phyloP scores from a whole-genome alignment of 2,329 filamentous ascomycete species.

The Alternaria ethzedia region DNA sequence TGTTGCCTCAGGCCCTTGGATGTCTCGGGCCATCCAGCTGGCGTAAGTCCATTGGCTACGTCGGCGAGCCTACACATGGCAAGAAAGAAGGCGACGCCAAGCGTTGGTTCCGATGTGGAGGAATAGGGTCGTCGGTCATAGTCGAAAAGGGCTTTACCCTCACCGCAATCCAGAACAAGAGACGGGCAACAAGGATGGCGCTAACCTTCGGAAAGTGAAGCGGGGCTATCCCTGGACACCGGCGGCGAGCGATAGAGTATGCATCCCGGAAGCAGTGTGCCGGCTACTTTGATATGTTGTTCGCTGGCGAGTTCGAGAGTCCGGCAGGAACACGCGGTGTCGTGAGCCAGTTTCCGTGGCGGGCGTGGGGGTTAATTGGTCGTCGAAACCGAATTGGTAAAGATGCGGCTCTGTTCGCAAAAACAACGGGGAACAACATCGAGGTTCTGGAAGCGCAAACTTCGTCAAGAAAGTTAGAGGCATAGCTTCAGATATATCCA shows the following conservation, averaged over 20 bases:
- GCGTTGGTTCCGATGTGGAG: neutral
- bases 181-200: neutral
- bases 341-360: neutral
- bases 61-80: neutral
- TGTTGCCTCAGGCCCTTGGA: neutral
- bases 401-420: neutral
- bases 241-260: neutral
- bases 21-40: neutral
- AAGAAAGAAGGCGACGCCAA: neutral
- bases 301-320: neutral
- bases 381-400: neutral
- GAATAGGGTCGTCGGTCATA: neutral
- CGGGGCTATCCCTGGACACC: neutral
- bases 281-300: neutral
- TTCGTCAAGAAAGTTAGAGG: neutral
- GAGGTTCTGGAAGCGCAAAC: neutral
- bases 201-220: neutral
- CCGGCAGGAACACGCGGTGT: neutral
- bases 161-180: neutral
- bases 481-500: slow-evolving; percentile 1
- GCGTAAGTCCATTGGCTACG: neutral
- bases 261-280: neutral
- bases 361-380: neutral
- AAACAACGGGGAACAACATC: neutral
- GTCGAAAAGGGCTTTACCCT: neutral